Evolutionary conservation across 257 asterid genomes (phyloP).

Genomic region (Ocimum tenuiflorum): DNA sequence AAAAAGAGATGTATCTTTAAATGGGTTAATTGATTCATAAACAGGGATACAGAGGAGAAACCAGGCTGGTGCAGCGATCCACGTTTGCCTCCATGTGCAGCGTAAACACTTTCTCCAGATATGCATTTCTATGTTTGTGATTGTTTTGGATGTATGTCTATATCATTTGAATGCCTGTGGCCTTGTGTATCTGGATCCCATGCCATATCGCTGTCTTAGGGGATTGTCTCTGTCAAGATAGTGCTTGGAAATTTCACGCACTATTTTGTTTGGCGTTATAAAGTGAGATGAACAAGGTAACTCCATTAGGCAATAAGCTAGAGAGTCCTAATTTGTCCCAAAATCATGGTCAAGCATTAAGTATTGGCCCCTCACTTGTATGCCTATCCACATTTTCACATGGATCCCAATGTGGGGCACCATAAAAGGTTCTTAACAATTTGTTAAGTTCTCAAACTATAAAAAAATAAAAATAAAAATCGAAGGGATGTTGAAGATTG

Average conservation of each 20-base stretch:
- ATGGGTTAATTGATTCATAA: constrained; percentile 13
- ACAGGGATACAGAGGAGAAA: constrained; percentile 94
- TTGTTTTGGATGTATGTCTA: neutral
- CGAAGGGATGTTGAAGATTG: neutral
- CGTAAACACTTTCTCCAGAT: constrained; percentile 42
- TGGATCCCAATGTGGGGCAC: no score
- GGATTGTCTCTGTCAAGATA: neutral
- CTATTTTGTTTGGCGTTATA: neutral
- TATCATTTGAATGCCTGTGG: neutral
- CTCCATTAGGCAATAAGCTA: no score
- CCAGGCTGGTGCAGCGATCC: constrained; percentile 98
- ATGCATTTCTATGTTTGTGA: neutral
- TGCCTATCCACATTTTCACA: no score
- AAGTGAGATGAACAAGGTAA: neutral
- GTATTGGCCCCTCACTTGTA: no score
- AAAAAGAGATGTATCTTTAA: neutral
- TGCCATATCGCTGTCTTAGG: neutral
- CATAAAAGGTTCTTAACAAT: neutral
- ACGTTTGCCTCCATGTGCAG: no score
- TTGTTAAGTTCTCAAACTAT: neutral
- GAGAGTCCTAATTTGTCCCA: no score
- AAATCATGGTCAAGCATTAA: no score
- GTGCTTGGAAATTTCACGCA: constrained; percentile 1
- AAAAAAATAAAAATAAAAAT: no score
- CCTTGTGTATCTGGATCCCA: neutral